A percentile compares a stretch with the other conserved stretches of the same genome.
Conservation (phyloP, 2,329 filamentous ascomycete genomes). For the Diplodia corticola region DNA sequence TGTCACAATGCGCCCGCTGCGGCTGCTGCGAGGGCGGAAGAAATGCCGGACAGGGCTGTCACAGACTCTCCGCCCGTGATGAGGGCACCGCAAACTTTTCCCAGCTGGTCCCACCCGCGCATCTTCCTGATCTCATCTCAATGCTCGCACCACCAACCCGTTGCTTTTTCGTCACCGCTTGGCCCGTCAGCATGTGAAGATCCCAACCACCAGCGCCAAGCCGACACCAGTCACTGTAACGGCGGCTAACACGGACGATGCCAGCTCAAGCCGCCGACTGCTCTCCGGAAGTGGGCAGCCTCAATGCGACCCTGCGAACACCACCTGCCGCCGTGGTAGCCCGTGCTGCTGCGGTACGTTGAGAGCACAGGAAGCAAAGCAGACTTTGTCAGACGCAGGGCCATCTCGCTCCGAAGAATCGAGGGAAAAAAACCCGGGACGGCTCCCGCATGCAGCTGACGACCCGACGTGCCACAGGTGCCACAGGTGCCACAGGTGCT, state of each 20-base stretch:
- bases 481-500: too few species aligned
- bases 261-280: background rate
- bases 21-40: slow-evolving; percentile 12
- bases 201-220: background rate
- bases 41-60: slow-evolving; percentile 19
- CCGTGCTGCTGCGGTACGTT: background rate
- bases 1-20: slow-evolving; percentile 10
- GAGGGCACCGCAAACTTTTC: background rate
- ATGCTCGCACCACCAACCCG: background rate
- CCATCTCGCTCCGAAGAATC: background rate
- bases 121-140: background rate
- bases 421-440: background rate
- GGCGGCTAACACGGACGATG: background rate
- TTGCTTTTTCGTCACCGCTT: background rate
- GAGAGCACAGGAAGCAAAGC: background rate
- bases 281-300: background rate
- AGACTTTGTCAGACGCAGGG: background rate
- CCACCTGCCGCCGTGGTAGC: background rate
- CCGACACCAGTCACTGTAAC: background rate
- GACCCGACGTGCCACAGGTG: slow-evolving; percentile 6
- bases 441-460: background rate
- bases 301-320: background rate
- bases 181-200: background rate
- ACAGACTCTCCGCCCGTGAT: background rate
- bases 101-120: background rate